These are phyloP conservation scores for Moniliella sp. DNA, from an alignment of 1,284 basidiomycete genomes.

Conservation along the genomic window DNA sequence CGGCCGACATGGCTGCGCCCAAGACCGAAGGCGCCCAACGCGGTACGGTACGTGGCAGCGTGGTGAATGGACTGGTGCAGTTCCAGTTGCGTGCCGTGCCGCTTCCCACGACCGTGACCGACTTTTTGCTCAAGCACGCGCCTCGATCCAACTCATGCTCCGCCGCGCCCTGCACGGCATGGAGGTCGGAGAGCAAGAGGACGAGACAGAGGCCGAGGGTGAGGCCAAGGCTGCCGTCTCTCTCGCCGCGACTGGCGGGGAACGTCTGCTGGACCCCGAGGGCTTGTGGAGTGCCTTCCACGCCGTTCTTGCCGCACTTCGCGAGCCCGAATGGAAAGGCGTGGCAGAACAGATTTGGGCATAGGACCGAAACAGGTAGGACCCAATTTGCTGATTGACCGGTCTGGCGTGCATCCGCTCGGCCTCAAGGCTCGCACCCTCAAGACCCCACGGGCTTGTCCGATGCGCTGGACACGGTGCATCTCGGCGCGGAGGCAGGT, in stretches of 20 bases:
- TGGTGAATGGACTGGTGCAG: slow-evolving; percentile 52
- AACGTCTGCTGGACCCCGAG: no score
- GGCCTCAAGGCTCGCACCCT: not conserved
- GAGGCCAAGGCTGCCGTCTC: slow-evolving; percentile 6
- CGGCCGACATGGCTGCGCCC: slow-evolving; percentile 58
- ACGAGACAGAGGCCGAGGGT: not conserved
- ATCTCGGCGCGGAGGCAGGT: not conserved
- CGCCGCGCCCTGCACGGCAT: no score
- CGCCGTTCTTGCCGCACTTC: no score
- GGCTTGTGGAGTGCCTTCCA: no score
- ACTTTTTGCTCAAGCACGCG: slow-evolving; percentile 56
- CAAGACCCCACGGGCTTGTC: not conserved
- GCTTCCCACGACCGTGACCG: slow-evolving; percentile 47
- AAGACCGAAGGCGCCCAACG: slow-evolving; percentile 52
- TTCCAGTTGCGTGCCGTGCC: slow-evolving; percentile 66
- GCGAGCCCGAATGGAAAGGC: slow-evolving; percentile 60
- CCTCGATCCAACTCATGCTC: slow-evolving; percentile 35
- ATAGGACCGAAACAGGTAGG: slow-evolving; percentile 70
- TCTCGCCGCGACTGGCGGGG: slow-evolving; percentile 42
- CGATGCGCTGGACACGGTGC: not conserved
- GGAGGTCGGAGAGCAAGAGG: not conserved
- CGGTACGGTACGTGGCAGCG: slow-evolving; percentile 54
- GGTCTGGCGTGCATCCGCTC: slow-evolving; percentile 1
- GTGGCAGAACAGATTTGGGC: slow-evolving; percentile 60
- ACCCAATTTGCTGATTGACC: slow-evolving; percentile 64